Conservation (phyloP, 768 basidiomycete genomes). For the Basidioascus undulatus region DNA sequence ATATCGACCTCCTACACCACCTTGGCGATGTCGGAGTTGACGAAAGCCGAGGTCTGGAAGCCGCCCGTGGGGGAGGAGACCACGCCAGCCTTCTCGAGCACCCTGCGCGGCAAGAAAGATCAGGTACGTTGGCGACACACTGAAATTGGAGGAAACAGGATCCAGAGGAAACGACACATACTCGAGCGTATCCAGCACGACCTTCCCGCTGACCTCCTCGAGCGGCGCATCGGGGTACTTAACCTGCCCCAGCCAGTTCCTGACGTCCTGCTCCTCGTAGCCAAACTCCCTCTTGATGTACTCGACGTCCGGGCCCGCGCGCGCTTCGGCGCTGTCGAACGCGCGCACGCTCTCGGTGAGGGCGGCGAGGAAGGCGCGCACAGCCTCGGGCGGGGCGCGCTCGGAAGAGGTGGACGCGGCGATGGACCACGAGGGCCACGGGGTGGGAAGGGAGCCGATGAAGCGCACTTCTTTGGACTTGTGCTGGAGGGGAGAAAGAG, state of each 20-base stretch:
- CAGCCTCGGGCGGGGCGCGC: slow-evolving; percentile 25
- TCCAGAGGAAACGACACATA: background rate
- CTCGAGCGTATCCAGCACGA: slow-evolving; percentile 11
- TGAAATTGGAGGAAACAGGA: too few species aligned
- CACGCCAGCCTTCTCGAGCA: slow-evolving; percentile 11
- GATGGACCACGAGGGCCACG: slow-evolving; percentile 94
- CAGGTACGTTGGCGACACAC: background rate
- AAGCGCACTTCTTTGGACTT: slow-evolving; percentile 17
- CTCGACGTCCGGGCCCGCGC: slow-evolving; percentile 35
- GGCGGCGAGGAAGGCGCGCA: slow-evolving; percentile 34
- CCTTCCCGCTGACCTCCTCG: slow-evolving; percentile 4
- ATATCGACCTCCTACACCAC: too few species aligned
- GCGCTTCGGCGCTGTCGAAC: slow-evolving; percentile 30
- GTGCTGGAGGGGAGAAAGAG: background rate
- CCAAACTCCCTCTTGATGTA: slow-evolving; percentile 60
- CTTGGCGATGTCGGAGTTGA: slow-evolving; percentile 9
- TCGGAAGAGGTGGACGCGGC: slow-evolving; percentile 47
- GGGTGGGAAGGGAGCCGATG: slow-evolving; percentile 70
- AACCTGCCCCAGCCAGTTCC: slow-evolving; percentile 22
- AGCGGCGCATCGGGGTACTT: slow-evolving; percentile 5
- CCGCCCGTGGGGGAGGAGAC: slow-evolving; percentile 5
- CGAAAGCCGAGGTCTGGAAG: slow-evolving; percentile 11
- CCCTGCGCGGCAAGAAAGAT: background rate
- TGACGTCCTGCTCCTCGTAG: slow-evolving; percentile 58
- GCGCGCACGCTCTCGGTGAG: slow-evolving; percentile 39